Evolutionary conservation across 176 grass and related monocot species (phyloP).

Genomic region (Chrysopogon serrulatus): DNA sequence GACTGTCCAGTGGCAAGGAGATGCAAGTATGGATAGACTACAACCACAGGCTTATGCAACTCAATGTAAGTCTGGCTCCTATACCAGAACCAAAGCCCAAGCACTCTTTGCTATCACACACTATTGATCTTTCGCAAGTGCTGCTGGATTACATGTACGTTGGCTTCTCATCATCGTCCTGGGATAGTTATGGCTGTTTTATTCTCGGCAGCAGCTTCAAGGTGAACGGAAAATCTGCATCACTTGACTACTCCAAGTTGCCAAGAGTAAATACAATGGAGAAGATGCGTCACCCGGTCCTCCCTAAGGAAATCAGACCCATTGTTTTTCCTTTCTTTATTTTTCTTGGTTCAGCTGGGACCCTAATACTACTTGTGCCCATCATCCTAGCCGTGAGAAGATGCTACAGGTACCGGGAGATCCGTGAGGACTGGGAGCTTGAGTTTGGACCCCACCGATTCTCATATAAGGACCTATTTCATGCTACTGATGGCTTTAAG

Average conservation of each 20-base stretch:
- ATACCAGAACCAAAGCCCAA: neutral
- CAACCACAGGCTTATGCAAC: neutral
- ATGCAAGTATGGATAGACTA: neutral
- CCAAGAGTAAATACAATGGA: neutral
- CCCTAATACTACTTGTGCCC: neutral
- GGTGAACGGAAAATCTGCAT: neutral
- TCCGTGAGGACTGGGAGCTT: neutral
- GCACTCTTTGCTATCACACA: neutral
- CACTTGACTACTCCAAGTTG: neutral
- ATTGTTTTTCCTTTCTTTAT: too few relatives aligned
- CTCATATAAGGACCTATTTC: neutral
- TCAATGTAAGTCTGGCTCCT: neutral
- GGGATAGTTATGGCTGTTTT: fast-evolving
- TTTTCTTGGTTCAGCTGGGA: neutral
- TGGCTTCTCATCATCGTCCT: neutral
- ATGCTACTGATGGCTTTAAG: neutral
- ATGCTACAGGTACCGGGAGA: neutral
- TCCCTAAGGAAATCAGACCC: too few relatives aligned
- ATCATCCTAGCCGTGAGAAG: neutral
- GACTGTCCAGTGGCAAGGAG: neutral
- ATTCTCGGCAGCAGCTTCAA: neutral
- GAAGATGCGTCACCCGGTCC: too few relatives aligned
- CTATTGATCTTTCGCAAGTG: neutral
- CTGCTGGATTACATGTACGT: neutral
- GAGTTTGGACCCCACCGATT: neutral